phyloP scores from a whole-genome alignment of 202 grass and related monocot genomes.

The Sporobolus alterniflorus region DNA sequence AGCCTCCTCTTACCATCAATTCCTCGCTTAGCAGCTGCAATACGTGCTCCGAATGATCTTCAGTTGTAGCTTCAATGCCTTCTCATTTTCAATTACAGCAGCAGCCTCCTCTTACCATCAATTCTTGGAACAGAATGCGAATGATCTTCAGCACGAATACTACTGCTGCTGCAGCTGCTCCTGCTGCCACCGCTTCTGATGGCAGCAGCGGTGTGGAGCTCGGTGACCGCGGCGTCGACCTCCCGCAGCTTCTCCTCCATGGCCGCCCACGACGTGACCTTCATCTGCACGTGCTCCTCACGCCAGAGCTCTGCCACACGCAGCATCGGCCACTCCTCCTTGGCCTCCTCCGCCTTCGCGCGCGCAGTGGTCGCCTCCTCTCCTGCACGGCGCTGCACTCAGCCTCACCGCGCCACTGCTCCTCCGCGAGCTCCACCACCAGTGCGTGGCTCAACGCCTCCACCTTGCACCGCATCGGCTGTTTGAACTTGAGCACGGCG shows the following conservation, averaged over 20 bases:
- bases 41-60: too few species aligned
- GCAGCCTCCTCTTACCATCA: too few species aligned
- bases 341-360: conserved; percentile 28
- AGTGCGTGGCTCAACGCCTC: conserved; percentile 38
- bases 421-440: conserved; percentile 24
- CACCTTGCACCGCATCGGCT: conserved; percentile 61
- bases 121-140: too few species aligned
- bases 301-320: conserved; percentile 79
- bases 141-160: too few species aligned
- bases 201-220: not conserved
- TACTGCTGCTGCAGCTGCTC: not conserved
- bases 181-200: not conserved
- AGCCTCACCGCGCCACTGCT: conserved; percentile 51
- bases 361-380: not conserved
- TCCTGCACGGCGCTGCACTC: conserved; percentile 38
- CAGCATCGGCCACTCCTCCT: conserved; percentile 83
- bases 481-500: conserved; percentile 66
- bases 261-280: conserved; percentile 70
- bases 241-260: conserved; percentile 65
- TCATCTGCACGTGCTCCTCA: conserved; percentile 86
- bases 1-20: too few species aligned
- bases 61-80: too few species aligned
- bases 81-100: too few species aligned
- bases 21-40: too few species aligned
- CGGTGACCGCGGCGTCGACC: conserved; percentile 35